Conservation (phyloP, 441 rosid genomes). For the Adansonia rubrostipa region DNA sequence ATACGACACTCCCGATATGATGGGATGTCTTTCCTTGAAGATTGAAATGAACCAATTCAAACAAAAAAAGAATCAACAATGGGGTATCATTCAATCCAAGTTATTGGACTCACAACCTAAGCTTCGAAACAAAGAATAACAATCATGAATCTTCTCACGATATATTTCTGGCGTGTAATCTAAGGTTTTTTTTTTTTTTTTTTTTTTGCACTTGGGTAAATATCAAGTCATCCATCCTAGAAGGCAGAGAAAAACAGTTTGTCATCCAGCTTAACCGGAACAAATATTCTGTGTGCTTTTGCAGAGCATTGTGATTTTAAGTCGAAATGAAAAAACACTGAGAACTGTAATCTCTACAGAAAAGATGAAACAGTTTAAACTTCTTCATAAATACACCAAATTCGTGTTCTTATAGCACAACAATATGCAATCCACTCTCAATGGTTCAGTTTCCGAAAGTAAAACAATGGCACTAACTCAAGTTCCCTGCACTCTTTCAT, state of each 20-base stretch:
- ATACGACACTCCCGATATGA: no score
- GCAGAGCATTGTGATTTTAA: neutral
- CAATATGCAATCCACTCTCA: conserved; percentile 11
- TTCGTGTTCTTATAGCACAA: conserved; percentile 21
- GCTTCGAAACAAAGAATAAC: neutral
- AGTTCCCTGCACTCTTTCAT: conserved; percentile 33
- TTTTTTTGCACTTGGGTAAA: neutral
- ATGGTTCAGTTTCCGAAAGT: conserved; percentile 17
- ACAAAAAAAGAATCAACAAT: neutral
- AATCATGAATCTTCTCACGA: neutral
- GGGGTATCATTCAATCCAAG: neutral
- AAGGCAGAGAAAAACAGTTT: neutral
- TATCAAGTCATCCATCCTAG: neutral
- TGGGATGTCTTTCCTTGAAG: no score
- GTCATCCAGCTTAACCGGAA: neutral
- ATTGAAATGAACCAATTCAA: neutral
- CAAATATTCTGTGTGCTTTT: neutral
- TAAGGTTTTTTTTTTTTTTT: neutral
- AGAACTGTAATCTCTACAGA: neutral
- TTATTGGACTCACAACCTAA: neutral
- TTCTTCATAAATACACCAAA: conserved; percentile 16
- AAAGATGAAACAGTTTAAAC: conserved; percentile 4
- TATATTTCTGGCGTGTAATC: neutral
- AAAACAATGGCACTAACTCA: conserved; percentile 23
- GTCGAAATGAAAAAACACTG: neutral